phyloP scores from a whole-genome alignment of 2,329 filamentous ascomycete genomes.

The Fusarium devonianum region DNA sequence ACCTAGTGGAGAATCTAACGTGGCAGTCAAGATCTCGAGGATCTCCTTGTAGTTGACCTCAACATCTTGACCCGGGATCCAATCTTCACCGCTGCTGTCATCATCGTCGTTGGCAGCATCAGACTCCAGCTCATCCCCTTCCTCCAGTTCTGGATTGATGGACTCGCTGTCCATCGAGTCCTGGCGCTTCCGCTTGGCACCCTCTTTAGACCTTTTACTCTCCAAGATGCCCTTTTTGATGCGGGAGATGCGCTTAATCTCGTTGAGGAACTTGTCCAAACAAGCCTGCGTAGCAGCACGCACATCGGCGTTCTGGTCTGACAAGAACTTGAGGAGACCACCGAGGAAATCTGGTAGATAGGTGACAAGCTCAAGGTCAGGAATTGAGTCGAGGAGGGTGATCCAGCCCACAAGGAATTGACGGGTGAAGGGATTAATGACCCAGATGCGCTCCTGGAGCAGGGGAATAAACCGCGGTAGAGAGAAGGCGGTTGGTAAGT shows the following conservation, averaged over 20 bases:
- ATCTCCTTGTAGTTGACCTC: slow-evolving; percentile 93
- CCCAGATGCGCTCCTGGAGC: slow-evolving; percentile 91
- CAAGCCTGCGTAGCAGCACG: slow-evolving; percentile 89
- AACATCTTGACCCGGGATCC: slow-evolving; percentile 96
- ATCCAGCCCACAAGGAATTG: slow-evolving; percentile 98
- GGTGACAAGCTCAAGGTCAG: slow-evolving; percentile 91
- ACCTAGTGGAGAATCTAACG: slow-evolving; percentile 84
- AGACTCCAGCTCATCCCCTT: slow-evolving; percentile 67
- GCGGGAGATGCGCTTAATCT: slow-evolving; percentile 92
- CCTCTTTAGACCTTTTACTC: slow-evolving; percentile 75
- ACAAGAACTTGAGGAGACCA: slow-evolving; percentile 89
- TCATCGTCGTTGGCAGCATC: slow-evolving; percentile 65
- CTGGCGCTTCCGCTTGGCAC: slow-evolving; percentile 73
- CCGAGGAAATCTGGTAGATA: slow-evolving; percentile 91
- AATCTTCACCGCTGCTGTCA: slow-evolving; percentile 82
- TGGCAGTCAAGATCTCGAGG: slow-evolving; percentile 87
- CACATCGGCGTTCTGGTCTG: slow-evolving; percentile 92
- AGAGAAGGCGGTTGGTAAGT: slow-evolving; percentile 86
- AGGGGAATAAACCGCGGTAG: slow-evolving; percentile 90
- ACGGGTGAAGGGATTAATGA: slow-evolving; percentile 91
- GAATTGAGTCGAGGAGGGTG: slow-evolving; percentile 91
- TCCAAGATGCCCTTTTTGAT: slow-evolving; percentile 93
- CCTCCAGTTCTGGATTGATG: slow-evolving; percentile 63
- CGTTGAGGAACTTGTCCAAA: slow-evolving; percentile 86
- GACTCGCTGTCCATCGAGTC: slow-evolving; percentile 74